Evolutionary conservation across 306 rosid species (phyloP), one percentile per base, ranked within the genome.

Genomic region (Comarum palustre): DNA sequence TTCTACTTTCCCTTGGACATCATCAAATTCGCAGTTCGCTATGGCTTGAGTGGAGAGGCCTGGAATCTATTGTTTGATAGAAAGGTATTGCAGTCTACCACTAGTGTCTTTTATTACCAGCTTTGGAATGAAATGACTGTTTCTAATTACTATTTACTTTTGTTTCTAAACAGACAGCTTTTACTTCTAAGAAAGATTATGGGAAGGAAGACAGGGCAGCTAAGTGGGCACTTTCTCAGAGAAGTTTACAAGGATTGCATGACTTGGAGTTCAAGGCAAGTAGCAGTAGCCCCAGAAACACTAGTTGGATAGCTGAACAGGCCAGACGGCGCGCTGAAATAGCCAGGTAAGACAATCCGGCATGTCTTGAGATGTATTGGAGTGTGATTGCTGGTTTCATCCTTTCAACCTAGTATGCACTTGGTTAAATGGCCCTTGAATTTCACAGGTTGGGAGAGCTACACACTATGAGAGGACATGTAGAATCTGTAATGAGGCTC

Each of bases 1-100:
- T 89, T 91, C 88, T 91, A 91, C 74, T 54, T 89, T 43, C 97
- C 97, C 0, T 75, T 91, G 82, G 96, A 91, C 78, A 75, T 91
- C 45, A 89, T 91, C 75, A 91, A 91, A 84, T 91, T 91, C 82
- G 58, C 62, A 52, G 86, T 89, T 78, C 88, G 93, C 36, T 91
- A 91, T 75, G 86, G 71, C 31, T 78, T 91, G 87, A 91, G 86
- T 58, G 96, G 97, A 73, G 91, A 91, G 5, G 97, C 96, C 22
- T 90, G 96, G 96, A 86, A 85, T 73, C 90, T 88, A 16, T 31
- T 90, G 71, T 88, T 90, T 60, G 96, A 90, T 45, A 86, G 84
- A 79, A 90, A 84, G 93, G 96, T 86, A 17, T 54, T 73, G 81
- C 39, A 16, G 8, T 66, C 42, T 61, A 61, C 14, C 63, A 61